These are phyloP conservation scores for Corrigiola litoralis DNA, from an alignment of 179 eudicot species.

Conservation along the genomic window DNA sequence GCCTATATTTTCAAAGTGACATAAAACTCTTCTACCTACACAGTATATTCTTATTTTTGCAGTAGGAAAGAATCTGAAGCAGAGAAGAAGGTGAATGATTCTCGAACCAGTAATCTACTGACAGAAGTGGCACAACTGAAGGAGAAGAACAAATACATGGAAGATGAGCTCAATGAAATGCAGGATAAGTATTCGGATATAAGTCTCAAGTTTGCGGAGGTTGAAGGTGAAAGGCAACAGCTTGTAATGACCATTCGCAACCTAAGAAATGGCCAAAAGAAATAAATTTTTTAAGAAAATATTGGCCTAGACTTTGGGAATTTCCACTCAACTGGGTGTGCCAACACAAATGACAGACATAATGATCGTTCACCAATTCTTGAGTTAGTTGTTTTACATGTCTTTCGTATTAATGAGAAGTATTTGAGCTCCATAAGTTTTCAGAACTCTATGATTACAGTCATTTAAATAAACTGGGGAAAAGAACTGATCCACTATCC, in stretches of 20 bases:
- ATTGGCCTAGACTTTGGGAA: neutral
- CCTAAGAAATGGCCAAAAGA: conserved; percentile 67
- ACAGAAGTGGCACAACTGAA: conserved; percentile 49
- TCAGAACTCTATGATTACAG: neutral
- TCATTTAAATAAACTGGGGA: no score
- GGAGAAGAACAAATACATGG: conserved; percentile 72
- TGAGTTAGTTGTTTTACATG: neutral
- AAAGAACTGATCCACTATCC: neutral
- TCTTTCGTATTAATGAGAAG: neutral
- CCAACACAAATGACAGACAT: conserved; percentile 1
- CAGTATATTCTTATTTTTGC: conserved; percentile 12
- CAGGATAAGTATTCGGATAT: conserved; percentile 81
- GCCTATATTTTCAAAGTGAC: neutral
- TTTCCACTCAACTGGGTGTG: neutral
- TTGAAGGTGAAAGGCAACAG: conserved; percentile 92
- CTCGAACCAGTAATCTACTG: conserved; percentile 32
- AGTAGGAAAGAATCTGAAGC: conserved; percentile 35
- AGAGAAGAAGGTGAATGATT: conserved; percentile 30
- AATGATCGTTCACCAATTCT: neutral
- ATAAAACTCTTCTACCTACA: neutral
- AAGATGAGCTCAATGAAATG: conserved; percentile 78
- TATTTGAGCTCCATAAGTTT: neutral
- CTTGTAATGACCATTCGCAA: conserved; percentile 84
- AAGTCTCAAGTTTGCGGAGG: conserved; percentile 90
- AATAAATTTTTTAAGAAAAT: no score